Evolutionary conservation across 768 basidiomycete genomes (phyloP), one percentile per base, ranked within the genome.

Genomic region (Calocybe cyanea): DNA sequence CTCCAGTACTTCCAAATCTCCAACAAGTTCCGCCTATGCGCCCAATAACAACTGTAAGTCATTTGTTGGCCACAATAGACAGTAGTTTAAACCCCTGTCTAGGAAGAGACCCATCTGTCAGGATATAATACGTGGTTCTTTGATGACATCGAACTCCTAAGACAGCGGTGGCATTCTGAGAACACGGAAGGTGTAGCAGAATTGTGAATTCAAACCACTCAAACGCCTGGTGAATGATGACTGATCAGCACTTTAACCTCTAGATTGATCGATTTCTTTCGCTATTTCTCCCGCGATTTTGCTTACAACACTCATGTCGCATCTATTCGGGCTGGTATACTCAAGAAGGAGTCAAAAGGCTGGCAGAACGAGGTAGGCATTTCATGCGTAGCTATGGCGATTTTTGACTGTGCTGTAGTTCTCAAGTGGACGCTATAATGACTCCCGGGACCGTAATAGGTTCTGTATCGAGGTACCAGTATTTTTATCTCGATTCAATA

Each of bases 181-280:
- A 97, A 97, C 64, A 80, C 78, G 43, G 93, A 99, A 57, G 85
- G 77, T 53, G 90, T 97, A 45, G 95, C 92, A 50, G 92, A 97
- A 65, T 70, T 99, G 91, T 92, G 58, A 51, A 85, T 73, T 48
- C 41, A 35, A 21, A 41, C 36, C 7, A 14, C n/a, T 35, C 7
- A n/a, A 35, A 7, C 34, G 5, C 14, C 34, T n/a, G 13, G n/a
- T 5, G 5, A n/a, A 35, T 35, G n/a, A 35, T 35, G 34, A 14
- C 34, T 18, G 17, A 35, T n/a, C 6, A 35, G 7, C 14, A 35
- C 4, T n/a, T 24, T 19, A 24, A 25, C 20, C 44, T 31, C 54
- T 30, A 96, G 93, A 59, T 71, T 99, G 65, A 91, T 96, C 60
- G 95, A 97, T 65, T 97, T 99, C 66, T 99, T 95, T 78, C 87